Evolutionary conservation across 2,329 filamentous ascomycete genomes (phyloP), one percentile per base, ranked within the genome.

Genomic region (Leptodontidium sp.): DNA sequence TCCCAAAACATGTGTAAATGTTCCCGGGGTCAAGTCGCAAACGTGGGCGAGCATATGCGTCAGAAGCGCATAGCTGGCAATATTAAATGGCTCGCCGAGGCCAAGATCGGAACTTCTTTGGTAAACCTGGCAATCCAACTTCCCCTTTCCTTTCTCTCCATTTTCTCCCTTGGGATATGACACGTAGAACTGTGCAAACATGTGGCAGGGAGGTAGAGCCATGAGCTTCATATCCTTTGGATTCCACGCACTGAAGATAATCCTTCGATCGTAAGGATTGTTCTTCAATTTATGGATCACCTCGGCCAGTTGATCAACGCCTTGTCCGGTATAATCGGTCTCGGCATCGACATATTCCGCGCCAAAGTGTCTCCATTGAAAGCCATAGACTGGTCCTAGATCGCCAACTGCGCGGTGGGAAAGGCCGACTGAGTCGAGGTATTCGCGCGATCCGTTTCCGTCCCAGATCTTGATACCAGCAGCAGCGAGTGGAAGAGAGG

Each of bases 291-390:
- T 98, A 77, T 92, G 84, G 45, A 99, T 88, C n/a, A 98, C 90
- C 69, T 97, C 92, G 17, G 92, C 92, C 47, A 99, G 85, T 83
- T 99, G 96, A 79, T 99, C 96, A 17, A 98, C 93, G 21, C 96
- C 96, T 79, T 97, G 86, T 0, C 93, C 94, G 0, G 88, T 86
- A 81, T 99, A 99, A 79, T 98, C 93, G 0, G 91, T 87, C 72
- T 89, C 84, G 15, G 90, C 87, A 77, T 95, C 91, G 21, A 90
- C 84, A 79, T 99, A 99, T 70, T 93, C 89, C 4, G 96, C 96
- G 62, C 96, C 96, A 77, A 99, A 99, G 81, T 98, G 95, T 2
- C 96, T 92, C 96, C 96, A 99, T 82, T 99, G 96, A 82, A 99
- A 99, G 1, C 96, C 96, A 79, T 99, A 99, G 0, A 98, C 94